Base-by-base conservation (phyloP, 2,329 filamentous ascomycete species). In the Aspergillus felis region DNA sequence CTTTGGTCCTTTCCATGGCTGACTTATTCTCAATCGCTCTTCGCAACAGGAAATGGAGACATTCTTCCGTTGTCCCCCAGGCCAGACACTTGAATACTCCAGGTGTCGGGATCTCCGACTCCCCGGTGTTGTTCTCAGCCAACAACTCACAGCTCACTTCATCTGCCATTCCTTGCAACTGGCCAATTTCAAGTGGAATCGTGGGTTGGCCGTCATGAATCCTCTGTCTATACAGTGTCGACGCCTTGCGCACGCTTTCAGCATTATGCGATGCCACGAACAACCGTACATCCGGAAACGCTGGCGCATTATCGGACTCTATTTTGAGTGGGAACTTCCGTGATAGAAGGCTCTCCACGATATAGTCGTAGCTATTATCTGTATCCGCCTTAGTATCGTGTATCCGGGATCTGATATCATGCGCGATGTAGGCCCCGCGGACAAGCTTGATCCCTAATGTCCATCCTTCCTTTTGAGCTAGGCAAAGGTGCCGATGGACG, bases 161-260 rank as follows among this genome's bases (percentile, higher is more conserved):
- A 65, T 96, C 91, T 1, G 91, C 91, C 92, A 96, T 96, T 27
- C 92, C 91, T 76, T 91, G 88, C 4, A 96, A 81, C 76, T 95
- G 91, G 2, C 88, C 88, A 71, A 89, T 89, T 17, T 77, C 71
- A 1, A 82, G 69, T 3, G 76, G 72, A 54, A 72, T 67, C 29
- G 70, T 68, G 57, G 69, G 64, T 58, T 71, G 66, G 48, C 79
- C 77, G 10, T 68, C 56, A 12, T 71, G 69, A 22, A 79, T 74
- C n/a, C 81, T 75, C 1, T 66, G 54, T 47, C 57, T 58, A 3
- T 66, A 63, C 6, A 72, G 56, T 3, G 67, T 63, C 58, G 78
- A 76, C 6, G 81, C 81, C 51, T 73, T 73, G n/a, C 72, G 64
- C 44, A 84, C 76, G 9, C 78, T 79, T 50, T 71, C 67, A n/a